These are phyloP conservation scores for Lactifluus pinguis DNA, from an alignment of 768 basidiomycete species.

Conservation along the genomic window DNA sequence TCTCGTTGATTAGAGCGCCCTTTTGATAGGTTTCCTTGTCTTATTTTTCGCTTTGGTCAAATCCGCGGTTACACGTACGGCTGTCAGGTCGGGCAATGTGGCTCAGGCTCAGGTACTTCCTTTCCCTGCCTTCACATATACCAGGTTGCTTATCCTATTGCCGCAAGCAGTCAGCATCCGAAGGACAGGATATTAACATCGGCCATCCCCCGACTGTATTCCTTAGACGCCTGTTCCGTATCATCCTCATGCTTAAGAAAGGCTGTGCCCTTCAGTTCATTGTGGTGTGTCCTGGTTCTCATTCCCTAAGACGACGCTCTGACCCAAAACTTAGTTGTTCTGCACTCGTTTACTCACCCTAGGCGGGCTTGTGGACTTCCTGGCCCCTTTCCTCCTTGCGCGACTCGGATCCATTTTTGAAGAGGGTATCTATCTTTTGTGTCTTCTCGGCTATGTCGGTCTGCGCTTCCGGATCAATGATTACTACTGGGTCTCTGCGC, in stretches of 20 bases:
- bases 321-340: not conserved
- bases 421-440: slow-evolving; percentile 34
- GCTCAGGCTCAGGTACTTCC: slow-evolving; percentile 19
- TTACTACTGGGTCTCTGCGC: slow-evolving; percentile 61
- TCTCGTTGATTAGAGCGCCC: not conserved
- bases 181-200: slow-evolving; percentile 41
- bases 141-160: slow-evolving; percentile 2
- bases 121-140: slow-evolving; percentile 9
- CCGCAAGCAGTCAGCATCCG: slow-evolving; percentile 20
- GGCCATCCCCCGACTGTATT: slow-evolving; percentile 70
- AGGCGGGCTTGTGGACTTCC: slow-evolving; percentile 64
- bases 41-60: slow-evolving; percentile 51
- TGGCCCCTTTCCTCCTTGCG: slow-evolving; percentile 66
- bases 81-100: slow-evolving; percentile 31
- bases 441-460: slow-evolving; percentile 56
- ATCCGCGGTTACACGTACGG: slow-evolving; percentile 57
- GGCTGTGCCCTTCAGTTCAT: slow-evolving; percentile 55
- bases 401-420: slow-evolving; percentile 54
- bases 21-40: slow-evolving; percentile 20
- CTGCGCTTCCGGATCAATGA: slow-evolving; percentile 71
- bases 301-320: not conserved
- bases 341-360: slow-evolving; percentile 58
- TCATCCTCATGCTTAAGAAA: slow-evolving; percentile 81
- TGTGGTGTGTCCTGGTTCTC: slow-evolving; percentile 37
- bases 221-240: slow-evolving; percentile 48